Evolutionary conservation across 108 stramenopile genomes (phyloP).

Genomic region (Pseudonitzschia delicatissima): DNA sequence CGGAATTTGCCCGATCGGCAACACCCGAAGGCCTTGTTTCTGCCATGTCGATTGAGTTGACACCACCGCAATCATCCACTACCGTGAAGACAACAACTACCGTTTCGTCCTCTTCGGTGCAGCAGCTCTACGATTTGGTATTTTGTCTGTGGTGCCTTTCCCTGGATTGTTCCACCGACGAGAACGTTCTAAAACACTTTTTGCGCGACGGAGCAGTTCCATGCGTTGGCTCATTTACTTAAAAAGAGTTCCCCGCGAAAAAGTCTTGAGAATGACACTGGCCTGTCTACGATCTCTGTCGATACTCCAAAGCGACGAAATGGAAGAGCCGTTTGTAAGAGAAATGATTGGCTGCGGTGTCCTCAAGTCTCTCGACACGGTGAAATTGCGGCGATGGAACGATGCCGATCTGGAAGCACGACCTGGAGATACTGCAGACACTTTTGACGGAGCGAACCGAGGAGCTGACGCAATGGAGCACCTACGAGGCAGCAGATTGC

Average conservation of each 20-base stretch:
- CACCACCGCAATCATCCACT: no score
- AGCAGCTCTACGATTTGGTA: constrained; percentile 89
- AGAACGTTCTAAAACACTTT: constrained; percentile 43
- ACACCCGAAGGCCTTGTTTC: no score
- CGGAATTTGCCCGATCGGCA: no score
- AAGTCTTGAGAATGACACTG: constrained; percentile 78
- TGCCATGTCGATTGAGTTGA: no score
- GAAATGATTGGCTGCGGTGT: constrained; percentile 78
- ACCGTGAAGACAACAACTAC: no score
- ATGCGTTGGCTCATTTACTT: constrained; percentile 65
- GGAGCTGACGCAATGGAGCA: constrained; percentile 51
- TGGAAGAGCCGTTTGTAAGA: constrained; percentile 31
- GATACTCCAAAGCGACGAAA: constrained; percentile 21
- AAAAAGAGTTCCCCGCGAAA: constrained; percentile 80
- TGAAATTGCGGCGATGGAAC: constrained; percentile 65
- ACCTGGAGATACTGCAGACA: constrained; percentile 68
- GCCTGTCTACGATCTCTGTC: constrained; percentile 71
- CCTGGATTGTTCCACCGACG: constrained; percentile 54
- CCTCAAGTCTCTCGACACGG: constrained; percentile 51
- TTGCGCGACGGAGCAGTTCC: constrained; percentile 51
- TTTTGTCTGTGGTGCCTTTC: constrained; percentile 90
- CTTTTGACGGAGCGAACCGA: constrained; percentile 55
- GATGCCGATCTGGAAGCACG: constrained; percentile 81
- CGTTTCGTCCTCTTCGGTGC: constrained; percentile 42
- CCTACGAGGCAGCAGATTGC: constrained; percentile 79